Base-by-base conservation (phyloP, 179 eudicot species). In the Sideroxylon spinosum region DNA sequence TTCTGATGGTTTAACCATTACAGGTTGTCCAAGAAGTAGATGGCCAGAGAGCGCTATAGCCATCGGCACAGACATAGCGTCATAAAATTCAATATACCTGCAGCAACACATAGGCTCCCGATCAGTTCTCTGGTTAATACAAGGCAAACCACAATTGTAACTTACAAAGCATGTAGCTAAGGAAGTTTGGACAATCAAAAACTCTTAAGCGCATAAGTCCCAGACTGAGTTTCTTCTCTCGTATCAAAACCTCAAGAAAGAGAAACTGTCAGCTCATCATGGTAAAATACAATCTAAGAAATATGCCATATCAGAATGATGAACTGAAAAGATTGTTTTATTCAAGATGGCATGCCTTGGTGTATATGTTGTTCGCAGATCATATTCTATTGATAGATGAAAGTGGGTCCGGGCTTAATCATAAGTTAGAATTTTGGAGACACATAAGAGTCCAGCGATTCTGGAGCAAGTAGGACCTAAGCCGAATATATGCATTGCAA, bases 1-100 rank as follows among this genome's bases (percentile, higher is more conserved):
- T 78, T 94, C 98, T 44, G 98, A 94, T 57, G 98, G 98, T 79
- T 94, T 94, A 78, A 94, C 95, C 97, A 94, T 94, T 49, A 94
- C 88, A 46, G 98, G 97, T 63, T 92, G 93, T 22, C 97, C 97
- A 76, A 87, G 89, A 75, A 94, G 91, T 66, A 86, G 92, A 67
- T 90, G 98, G 57, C 98, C 98, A 57, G 96, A 89, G 50, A 94
- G 87, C 49, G 98, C 98, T 68, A 94, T 94, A 82, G 98, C 98
- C 96, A 91, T 92, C 26, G 98, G 98, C 56, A 94, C 98, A 52
- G 96, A 90, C 97, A 92, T 91, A 49, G 87, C 93, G 83, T 94
- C 98, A 82, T 88, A 91, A 82, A 94, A 94, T 80, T 94, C 98
- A 70, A 94, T 87, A 76, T 94, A 94, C 88, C 98, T 94, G 89